Base-by-base conservation (phyloP, 441 rosid genomes). In the Pelargonium citronellum region DNA sequence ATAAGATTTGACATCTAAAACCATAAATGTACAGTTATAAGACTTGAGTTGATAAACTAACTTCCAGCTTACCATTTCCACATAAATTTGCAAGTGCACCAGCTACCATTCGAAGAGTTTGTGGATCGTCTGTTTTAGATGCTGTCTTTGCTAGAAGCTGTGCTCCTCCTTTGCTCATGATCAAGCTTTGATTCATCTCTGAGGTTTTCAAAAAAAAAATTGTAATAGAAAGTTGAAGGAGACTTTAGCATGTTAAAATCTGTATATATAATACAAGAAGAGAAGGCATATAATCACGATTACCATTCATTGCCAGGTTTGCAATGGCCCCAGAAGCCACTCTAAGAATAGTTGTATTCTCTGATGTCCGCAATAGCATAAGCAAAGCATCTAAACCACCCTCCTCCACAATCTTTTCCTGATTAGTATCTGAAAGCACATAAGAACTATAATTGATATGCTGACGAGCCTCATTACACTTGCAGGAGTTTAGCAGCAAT, bases 311-410 rank as follows among this genome's bases (percentile, higher is more conserved):
- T 16, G 98, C 98, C 69, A 93, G 96, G 82, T 96, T 96, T 49
- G 99, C 99, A 73, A 96, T 85, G 70, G 99, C 99, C 77, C 98
- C 99, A 51, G 99, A 97, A 66, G 99, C 98, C 71, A 96, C 98
- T 78, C 98, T 84, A 67, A 89, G 97, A 65, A 93, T 83, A 68
- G 89, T 90, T 77, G 94, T 97, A 82, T 96, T 96, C 78, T 88
- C 87, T 16, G 95, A 88, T 82, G 80, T 90, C 78, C 85, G 84
- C 39, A 96, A 87, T 76, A 96, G 93, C 82, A 76, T 81, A 71
- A 96, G 76, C 79, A 96, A 80, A 63, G 97, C 87, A 1, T 83
- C 78, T 16, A 96, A 91, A 74, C 99, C 99, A 55, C 99, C 99
- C 67, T 97, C 98, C 86, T 93, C 95, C 69, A 96, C 99, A 69